phyloP scores from a whole-genome alignment of 176 grass and related monocot species.

The Phoenix roebelenii region DNA sequence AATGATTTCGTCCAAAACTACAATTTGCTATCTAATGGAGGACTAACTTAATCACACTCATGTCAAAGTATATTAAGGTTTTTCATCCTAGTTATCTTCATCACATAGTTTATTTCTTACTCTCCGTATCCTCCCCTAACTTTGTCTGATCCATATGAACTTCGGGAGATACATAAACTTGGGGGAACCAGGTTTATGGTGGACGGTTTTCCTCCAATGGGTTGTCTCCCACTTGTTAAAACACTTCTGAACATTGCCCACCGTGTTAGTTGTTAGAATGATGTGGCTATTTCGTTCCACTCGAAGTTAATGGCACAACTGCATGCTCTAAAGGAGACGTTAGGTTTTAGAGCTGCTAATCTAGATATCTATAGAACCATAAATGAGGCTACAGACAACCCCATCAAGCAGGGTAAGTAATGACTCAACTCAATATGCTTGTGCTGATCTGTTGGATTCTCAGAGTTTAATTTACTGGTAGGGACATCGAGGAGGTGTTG shows the following conservation, averaged over 20 bases:
- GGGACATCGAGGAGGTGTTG: conserved; percentile 54
- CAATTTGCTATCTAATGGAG: conserved; percentile 25
- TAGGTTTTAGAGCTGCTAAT: conserved; percentile 28
- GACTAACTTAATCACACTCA: conserved; percentile 26
- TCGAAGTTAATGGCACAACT: conserved; percentile 25
- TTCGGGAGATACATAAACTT: conserved; percentile 39
- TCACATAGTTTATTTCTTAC: no score
- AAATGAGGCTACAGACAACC: conserved; percentile 27
- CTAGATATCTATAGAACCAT: conserved; percentile 30
- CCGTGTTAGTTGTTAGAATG: conserved; percentile 40
- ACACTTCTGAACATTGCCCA: conserved; percentile 30
- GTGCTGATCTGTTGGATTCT: not conserved
- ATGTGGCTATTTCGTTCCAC: conserved; percentile 41
- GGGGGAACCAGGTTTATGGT: conserved; percentile 50
- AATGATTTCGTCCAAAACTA: conserved; percentile 32
- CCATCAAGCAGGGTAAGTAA: conserved; percentile 29
- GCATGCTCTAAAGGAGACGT: conserved; percentile 24
- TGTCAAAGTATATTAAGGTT: conserved; percentile 47
- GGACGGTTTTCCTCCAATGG: conserved; percentile 45
- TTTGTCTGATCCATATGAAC: not conserved
- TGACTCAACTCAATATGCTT: not conserved
- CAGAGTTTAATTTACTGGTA: conserved; percentile 5
- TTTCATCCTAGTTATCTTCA: not conserved
- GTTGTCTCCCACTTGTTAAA: conserved; percentile 46
- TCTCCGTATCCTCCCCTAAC: not conserved